A percentile compares a stretch with the other conserved stretches of the same genome.
phyloP scores from a whole-genome alignment of 352 stramenopile genomes.

The Stephanocyclus meneghinianus region DNA sequence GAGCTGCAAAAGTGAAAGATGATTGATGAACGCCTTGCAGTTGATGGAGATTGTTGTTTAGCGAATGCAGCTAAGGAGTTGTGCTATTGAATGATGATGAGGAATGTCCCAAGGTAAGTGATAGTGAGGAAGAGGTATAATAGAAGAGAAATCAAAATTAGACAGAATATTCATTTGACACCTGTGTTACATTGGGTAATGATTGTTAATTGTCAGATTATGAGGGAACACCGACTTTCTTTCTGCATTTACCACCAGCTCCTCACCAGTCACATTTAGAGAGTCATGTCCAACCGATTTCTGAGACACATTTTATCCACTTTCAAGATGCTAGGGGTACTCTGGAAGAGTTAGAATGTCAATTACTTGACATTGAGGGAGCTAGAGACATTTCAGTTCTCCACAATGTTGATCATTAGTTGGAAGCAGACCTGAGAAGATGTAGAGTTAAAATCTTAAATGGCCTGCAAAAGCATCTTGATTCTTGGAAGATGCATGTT shows the following conservation, averaged over 20 bases:
- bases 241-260: too few relatives aligned
- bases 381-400: not conserved
- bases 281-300: not conserved
- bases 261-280: not conserved
- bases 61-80: not conserved
- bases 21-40: not conserved
- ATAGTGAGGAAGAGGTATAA: not conserved
- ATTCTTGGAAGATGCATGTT: constrained; percentile 3
- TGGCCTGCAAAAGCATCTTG: not conserved
- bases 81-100: not conserved
- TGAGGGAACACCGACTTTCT: not conserved
- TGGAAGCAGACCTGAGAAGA: not conserved
- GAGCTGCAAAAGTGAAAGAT: not conserved
- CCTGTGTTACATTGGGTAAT: too few relatives aligned
- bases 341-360: not conserved
- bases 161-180: constrained; percentile 4
- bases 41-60: not conserved
- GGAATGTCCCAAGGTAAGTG: not conserved
- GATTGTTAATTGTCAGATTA: not conserved
- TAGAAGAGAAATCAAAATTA: not conserved
- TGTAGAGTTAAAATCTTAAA: not conserved
- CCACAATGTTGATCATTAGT: not conserved
- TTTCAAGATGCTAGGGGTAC: not conserved
- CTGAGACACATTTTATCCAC: not conserved
- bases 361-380: not conserved